Evolutionary conservation across 768 basidiomycete genomes (phyloP).

Genomic region (Amanita thiersii): DNA sequence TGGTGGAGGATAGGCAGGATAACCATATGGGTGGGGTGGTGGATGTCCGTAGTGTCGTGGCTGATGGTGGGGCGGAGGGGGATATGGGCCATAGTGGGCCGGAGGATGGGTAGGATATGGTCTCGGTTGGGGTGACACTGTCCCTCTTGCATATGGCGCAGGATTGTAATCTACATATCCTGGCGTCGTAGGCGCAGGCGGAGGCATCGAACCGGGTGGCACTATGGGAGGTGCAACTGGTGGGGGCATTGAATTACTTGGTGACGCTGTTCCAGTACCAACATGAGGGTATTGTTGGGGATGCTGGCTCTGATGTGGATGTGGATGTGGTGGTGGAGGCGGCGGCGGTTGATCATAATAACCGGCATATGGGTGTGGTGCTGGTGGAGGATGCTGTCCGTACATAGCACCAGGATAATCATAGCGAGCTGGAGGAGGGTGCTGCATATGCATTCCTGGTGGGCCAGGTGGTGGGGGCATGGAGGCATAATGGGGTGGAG

Average conservation of each 20-base stretch:
- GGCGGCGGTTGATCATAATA: constrained; percentile 16
- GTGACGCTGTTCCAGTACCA: constrained; percentile 1
- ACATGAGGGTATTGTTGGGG: constrained; percentile 13
- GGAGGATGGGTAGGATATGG: constrained; percentile 13
- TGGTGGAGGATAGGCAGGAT: constrained; percentile 18
- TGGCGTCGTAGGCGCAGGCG: constrained; percentile 1
- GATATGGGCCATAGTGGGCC: constrained; percentile 10
- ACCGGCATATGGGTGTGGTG: constrained; percentile 14
- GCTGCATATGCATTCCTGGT: constrained; percentile 10
- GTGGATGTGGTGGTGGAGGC: constrained; percentile 14
- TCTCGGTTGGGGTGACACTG: constrained; percentile 10
- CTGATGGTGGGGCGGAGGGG: constrained; percentile 11
- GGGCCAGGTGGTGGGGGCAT: constrained; percentile 16
- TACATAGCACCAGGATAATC: constrained; percentile 21
- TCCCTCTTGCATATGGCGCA: constrained; percentile 2
- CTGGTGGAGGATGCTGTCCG: constrained; percentile 16
- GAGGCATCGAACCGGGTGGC: constrained; percentile 9
- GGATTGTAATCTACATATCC: constrained; percentile 3
- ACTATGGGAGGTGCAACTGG: constrained; percentile 10
- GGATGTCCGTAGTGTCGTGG: constrained; percentile 17
- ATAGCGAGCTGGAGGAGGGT: constrained; percentile 17
- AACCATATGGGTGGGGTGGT: constrained; percentile 16
- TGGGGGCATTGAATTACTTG: constrained; percentile 8
- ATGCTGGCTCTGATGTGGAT: constrained; percentile 21
- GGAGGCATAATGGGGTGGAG: constrained; percentile 15